Conservation (phyloP, 2,329 filamentous ascomycete species). For the Colletotrichum chrysophilum region DNA sequence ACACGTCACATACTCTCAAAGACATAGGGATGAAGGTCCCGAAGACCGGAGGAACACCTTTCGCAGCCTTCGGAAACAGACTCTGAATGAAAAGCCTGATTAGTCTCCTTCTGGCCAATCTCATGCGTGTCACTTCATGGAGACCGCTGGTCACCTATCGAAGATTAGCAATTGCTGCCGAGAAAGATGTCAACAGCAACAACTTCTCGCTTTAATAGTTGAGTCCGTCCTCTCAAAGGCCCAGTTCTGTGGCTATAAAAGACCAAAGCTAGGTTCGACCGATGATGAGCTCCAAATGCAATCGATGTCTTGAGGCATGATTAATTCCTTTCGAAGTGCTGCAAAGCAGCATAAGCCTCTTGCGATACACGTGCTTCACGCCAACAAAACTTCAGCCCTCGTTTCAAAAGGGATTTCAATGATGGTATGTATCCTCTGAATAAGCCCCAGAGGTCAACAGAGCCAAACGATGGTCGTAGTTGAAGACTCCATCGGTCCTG, state of each 20-base stretch:
- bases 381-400: neutral
- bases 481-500: neutral
- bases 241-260: neutral
- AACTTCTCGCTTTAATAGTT: too few relatives aligned
- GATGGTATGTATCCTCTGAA: neutral
- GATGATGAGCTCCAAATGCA: neutral
- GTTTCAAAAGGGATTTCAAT: neutral
- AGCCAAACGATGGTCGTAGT: neutral
- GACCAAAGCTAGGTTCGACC: neutral
- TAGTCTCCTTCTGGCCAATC: neutral
- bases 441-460: neutral
- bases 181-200: neutral
- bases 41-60: neutral
- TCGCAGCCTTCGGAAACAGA: neutral
- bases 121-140: neutral
- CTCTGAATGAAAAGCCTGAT: neutral
- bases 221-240: neutral
- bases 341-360: neutral
- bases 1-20: neutral
- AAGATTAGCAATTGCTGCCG: neutral
- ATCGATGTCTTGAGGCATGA: neutral
- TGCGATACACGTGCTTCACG: neutral
- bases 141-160: neutral
- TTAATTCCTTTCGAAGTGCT: neutral
- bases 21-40: neutral